These are phyloP conservation scores for Pleurotus ostreatus DNA, from an alignment of 768 basidiomycete genomes.

Conservation along the genomic window DNA sequence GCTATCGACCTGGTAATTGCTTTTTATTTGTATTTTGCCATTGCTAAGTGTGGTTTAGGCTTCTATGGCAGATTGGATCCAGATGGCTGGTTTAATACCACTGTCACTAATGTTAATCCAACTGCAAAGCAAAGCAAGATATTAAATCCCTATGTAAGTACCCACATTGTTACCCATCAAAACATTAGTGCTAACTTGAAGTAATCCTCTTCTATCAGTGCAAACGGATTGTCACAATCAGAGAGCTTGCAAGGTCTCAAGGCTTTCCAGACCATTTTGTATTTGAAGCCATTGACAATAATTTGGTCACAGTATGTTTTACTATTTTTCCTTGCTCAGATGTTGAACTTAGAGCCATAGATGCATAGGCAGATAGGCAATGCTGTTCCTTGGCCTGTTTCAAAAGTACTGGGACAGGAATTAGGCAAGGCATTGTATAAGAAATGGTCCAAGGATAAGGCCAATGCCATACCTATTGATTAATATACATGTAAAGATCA, in stretches of 20 bases:
- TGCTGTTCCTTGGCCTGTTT: slow-evolving; percentile 68
- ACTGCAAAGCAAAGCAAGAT: slow-evolving; percentile 75
- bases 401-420: slow-evolving; percentile 60
- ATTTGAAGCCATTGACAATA: slow-evolving; percentile 49
- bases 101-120: slow-evolving; percentile 74
- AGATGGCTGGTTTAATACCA: slow-evolving; percentile 61
- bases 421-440: slow-evolving; percentile 48
- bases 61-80: slow-evolving; percentile 56
- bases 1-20: slow-evolving; percentile 45
- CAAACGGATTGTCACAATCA: slow-evolving; percentile 65
- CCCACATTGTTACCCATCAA: too few relatives aligned
- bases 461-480: slow-evolving; percentile 29
- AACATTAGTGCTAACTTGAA: slow-evolving; percentile 13
- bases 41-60: slow-evolving; percentile 21
- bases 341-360: slow-evolving; percentile 26
- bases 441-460: slow-evolving; percentile 40
- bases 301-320: slow-evolving; percentile 55
- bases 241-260: slow-evolving; percentile 77
- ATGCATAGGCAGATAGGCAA: slow-evolving; percentile 83
- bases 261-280: slow-evolving; percentile 76
- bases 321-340: neutral
- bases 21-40: neutral
- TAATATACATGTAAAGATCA: slow-evolving; percentile 12
- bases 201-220: slow-evolving; percentile 36
- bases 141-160: slow-evolving; percentile 55